Percentiles rank a stretch among this genome's conserved stretches.
phyloP scores from a whole-genome alignment of 495 filamentous ascomycete genomes.

The Penicillium fimorum region DNA sequence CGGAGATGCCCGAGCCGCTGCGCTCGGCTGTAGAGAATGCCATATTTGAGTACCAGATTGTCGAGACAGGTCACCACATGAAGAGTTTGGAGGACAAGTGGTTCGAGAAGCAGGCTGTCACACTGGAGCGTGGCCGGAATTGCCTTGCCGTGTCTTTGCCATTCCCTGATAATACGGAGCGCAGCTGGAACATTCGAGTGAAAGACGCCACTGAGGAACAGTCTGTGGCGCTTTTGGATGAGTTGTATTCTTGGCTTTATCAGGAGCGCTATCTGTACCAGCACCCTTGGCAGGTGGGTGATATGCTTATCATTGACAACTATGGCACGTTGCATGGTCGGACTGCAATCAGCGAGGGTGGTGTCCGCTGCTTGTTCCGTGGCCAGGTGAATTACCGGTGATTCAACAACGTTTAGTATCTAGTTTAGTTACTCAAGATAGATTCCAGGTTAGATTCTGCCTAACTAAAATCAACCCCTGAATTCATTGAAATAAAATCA shows the following conservation, averaged over 20 bases:
- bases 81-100: conserved; percentile 1
- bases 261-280: not conserved
- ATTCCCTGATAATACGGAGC: not conserved
- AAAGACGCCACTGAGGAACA: not conserved
- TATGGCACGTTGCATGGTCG: not conserved
- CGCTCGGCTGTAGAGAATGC: not conserved
- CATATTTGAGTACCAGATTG: conserved; percentile 1
- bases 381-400: not conserved
- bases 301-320: not conserved
- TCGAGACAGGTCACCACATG: not conserved
- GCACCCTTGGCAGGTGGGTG: conserved; percentile 1
- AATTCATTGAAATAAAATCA: conserved; percentile 2
- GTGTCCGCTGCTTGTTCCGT: not conserved
- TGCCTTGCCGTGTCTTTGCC: not conserved
- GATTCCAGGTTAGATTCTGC: not conserved
- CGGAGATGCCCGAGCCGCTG: not conserved
- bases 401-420: not conserved
- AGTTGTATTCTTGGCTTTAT: not conserved
- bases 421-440: not conserved
- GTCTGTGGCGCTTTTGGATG: not conserved
- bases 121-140: not conserved
- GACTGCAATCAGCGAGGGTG: not conserved
- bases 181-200: not conserved
- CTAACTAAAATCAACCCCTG: not conserved
- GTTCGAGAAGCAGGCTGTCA: not conserved